Conservation (phyloP, 179 eudicot species). For the Silene noctiflora region DNA sequence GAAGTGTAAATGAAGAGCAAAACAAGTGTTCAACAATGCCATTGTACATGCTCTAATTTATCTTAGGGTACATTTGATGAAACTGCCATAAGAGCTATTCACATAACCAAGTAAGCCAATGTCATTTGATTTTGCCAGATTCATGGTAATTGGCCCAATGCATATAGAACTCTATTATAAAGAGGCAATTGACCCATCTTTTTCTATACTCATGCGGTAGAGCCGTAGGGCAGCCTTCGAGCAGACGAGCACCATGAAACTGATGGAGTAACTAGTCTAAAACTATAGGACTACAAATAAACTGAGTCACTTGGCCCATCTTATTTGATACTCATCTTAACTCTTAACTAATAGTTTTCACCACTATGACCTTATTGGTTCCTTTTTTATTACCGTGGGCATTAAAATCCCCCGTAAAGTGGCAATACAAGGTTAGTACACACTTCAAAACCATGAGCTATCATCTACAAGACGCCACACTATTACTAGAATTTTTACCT, state of each 20-base stretch:
- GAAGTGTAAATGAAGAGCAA: no score
- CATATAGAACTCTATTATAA: neutral
- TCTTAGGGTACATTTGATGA: no score
- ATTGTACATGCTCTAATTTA: no score
- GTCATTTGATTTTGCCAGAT: neutral
- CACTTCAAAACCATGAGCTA: neutral
- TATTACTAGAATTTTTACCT: neutral
- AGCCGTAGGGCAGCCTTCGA: neutral
- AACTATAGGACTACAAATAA: neutral
- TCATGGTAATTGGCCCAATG: no score
- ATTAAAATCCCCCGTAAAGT: neutral
- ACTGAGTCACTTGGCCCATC: neutral
- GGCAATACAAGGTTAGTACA: constrained; percentile 2
- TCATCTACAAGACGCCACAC: neutral
- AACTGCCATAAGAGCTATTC: neutral
- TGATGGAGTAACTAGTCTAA: constrained; percentile 4
- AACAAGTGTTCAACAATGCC: no score
- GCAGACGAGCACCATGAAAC: neutral
- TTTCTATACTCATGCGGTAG: neutral
- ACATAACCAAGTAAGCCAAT: neutral
- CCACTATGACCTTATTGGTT: neutral
- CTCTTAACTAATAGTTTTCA: neutral
- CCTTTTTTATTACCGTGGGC: neutral
- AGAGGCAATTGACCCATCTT: neutral
- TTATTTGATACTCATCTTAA: neutral